Conservation (phyloP, 768 basidiomycete species). For the Sutorius australiensis region DNA sequence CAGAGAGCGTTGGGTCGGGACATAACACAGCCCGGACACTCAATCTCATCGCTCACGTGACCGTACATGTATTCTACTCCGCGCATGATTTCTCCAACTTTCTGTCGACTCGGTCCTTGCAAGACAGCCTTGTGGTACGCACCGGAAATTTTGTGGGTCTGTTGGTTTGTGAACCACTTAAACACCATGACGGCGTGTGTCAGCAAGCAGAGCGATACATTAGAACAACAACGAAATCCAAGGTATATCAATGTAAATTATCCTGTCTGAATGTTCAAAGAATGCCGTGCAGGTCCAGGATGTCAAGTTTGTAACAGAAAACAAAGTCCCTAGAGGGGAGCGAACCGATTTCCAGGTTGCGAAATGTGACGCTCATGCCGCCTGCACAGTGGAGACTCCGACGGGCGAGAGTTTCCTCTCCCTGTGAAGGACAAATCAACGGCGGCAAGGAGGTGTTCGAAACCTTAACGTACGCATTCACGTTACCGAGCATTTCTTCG, state of each 20-base stretch:
- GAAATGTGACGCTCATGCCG: not conserved
- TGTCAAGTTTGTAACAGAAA: not conserved
- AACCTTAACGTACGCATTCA: constrained; percentile 17
- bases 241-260: not conserved
- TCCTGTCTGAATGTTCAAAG: not conserved
- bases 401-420: constrained; percentile 18
- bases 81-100: not conserved
- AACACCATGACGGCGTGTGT: not conserved
- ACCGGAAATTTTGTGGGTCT: not conserved
- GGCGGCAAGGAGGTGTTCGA: not conserved
- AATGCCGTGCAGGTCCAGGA: not conserved
- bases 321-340: not conserved
- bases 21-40: constrained; percentile 11
- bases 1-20: not conserved
- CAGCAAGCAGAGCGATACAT: not conserved
- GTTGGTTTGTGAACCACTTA: not conserved
- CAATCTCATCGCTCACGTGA: constrained; percentile 29
- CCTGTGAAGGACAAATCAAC: constrained; percentile 10
- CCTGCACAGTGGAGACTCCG: constrained; percentile 4
- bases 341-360: not conserved
- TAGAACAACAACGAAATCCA: not conserved
- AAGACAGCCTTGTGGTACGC: too few relatives aligned
- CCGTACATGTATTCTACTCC: not conserved
- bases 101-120: not conserved
- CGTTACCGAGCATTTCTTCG: constrained; percentile 29